Base-by-base conservation (phyloP, 2,329 filamentous ascomycete genomes). In the Exophiala xenobiotica region DNA sequence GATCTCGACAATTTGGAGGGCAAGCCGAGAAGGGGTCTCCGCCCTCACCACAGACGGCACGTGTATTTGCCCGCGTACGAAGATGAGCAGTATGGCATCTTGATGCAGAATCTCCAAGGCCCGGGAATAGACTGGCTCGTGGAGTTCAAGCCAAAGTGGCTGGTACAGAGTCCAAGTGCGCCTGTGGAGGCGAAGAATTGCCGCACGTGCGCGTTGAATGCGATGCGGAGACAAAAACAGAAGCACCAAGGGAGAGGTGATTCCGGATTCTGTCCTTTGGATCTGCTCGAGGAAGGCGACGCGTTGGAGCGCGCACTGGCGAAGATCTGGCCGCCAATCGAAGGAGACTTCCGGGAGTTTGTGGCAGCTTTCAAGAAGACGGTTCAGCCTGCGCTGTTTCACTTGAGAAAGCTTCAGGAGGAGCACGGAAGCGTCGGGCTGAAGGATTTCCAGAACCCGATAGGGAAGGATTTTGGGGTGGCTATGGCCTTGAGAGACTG, bases 121-220 rank as follows among this genome's bases (percentile, higher is more conserved):
- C 60, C 62, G 6, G 66, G 66, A 12, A 62, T 66, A 0, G 64
- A 63, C 3, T 63, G 64, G 41, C 61, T 68, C 4, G 65, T 87
- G 24, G 87, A 92, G 66, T 86, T 92, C 70, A 93, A 93, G 66
- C 88, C 88, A 11, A 93, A 93, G 69, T 93, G 88, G 88, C 78
- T 93, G 20, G 72, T 78, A 6, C 87, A 90, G 66, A 91, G 87
- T 2, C 87, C 85, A 3, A 83, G 81, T 29, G 87, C 88, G 0
- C 88, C 88, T 1, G 20, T 65, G 0, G 68, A 71, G 22, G 80
- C 86, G 33, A 78, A 74, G 44, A 77, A 86, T 44, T 93, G 88
- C 70, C 82, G 88, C 24, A 90, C 86, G 31, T 93, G 88, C 66
- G 88, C 88, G 72, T 54, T 79, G 60, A 65, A 74, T 40, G 74